Base-by-base conservation (phyloP, 192 early-diverging fungal genomes). In the Backusella liffmaniae region DNA sequence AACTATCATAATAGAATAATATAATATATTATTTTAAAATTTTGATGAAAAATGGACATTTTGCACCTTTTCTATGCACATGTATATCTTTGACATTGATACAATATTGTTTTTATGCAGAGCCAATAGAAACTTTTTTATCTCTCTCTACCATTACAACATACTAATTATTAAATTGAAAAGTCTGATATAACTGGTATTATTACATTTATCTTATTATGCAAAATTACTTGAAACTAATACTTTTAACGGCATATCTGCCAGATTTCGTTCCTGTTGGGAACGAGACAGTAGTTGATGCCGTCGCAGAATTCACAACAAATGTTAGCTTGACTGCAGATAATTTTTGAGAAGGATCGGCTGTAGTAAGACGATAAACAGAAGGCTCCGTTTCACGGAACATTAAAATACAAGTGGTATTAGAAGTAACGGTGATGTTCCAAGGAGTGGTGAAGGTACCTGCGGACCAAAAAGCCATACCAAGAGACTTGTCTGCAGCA, bases 281-380 rank as follows among this genome's bases (percentile, higher is more conserved):
- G 41, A 71, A 71, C 1, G 15, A 32, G 39, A 29, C 41, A 49
- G 70, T 71, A 18, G 42, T 44, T n/a, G 70, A 49, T 1, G 23
- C 29, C 5, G n/a, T 49, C 1, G 49, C 44, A 32, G 21, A 21
- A 18, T 26, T 44, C 12, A 71, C 39, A 18, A 29, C 42, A 32
- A 71, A 30, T 9, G 39, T 71, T 29, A 71, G 16, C 18, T 71
- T 71, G 21, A 79, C 42, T 26, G 53, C 46, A 30, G 26, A 29
- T 16, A 69, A 16, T 44, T 39, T 36, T 66, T 79, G 77, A 9
- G 73, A 49, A 51, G 77, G 73, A 62, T 79, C 73, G 21, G 77
- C 46, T 15, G 70, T 59, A 51, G 36, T 49, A 34, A 79, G 35
- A 5, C 67, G 44, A 5, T 70, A 42, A 6, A 29, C 39, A 32